phyloP scores from a whole-genome alignment of 352 stramenopile species.

The Globisporangium ultimum region DNA sequence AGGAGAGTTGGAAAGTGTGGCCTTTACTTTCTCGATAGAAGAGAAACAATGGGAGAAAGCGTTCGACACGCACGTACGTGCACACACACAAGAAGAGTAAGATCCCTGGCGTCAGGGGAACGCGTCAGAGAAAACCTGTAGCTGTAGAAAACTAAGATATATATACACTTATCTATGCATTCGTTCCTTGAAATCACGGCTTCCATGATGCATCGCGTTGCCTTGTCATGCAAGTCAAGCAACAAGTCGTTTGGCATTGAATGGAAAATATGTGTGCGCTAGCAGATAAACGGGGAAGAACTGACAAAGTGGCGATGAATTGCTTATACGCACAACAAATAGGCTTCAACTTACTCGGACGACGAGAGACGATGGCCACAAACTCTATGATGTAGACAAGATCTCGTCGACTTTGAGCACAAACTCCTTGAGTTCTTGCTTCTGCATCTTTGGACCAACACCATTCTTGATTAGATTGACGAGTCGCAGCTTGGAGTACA shows the following conservation, averaged over 20 bases:
- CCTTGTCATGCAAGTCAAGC: not conserved
- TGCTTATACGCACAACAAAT: too few relatives aligned
- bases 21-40: conserved; percentile 1
- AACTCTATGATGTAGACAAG: conserved; percentile 13
- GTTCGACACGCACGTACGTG: not conserved
- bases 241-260: too few relatives aligned
- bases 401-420: conserved; percentile 63
- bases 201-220: not conserved
- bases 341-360: not conserved
- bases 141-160: conserved; percentile 3
- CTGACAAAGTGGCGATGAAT: too few relatives aligned
- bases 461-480: conserved; percentile 69
- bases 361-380: not conserved
- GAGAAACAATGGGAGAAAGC: not conserved
- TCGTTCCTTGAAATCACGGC: not conserved
- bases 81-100: not conserved
- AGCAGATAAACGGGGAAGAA: too few relatives aligned
- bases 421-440: conserved; percentile 51
- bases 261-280: too few relatives aligned
- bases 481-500: conserved; percentile 58
- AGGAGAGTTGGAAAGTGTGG: not conserved
- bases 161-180: conserved; percentile 5
- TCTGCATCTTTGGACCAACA: conserved; percentile 48
- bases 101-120: not conserved
- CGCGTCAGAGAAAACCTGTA: conserved; percentile 2